Base-by-base conservation (phyloP, 2,329 filamentous ascomycete species). In the Fusarium caatingaense region DNA sequence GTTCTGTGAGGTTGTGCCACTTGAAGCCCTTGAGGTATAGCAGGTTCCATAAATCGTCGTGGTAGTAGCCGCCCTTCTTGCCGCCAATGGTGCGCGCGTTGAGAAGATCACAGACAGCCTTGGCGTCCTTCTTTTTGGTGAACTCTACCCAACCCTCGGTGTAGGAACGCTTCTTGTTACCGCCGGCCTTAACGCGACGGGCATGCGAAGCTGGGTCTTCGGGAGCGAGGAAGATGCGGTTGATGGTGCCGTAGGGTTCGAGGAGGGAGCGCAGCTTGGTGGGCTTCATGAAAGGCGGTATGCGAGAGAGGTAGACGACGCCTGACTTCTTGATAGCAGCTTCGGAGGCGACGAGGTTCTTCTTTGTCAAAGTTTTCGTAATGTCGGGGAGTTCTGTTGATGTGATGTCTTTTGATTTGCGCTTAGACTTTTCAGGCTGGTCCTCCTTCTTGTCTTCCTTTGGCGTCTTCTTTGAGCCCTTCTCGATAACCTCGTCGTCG, bases 71-170 rank as follows among this genome's bases (percentile, higher is more conserved):
- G 15, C 92, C 87, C 82, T 97, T 97, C 82, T 94, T 94, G 27
- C 93, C 93, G 53, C 93, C 93, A 63, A 96, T 92, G 15, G 87
- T 92, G 68, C 87, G 88, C 44, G 91, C 91, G 76, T 97, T 97
- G 51, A 97, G 83, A 27, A 92, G 85, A 71, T 93, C 91, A 51
- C 90, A 92, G 0, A 88, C 91, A n/a, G 87, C 83, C 78, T 94
- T 93, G 37, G 93, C 93, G 67, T 94, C 90, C 68, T 86, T 86
- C 80, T 96, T 96, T 67, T 86, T 85, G 37, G 89, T 79, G 74
- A 95, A 97, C 78, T 97, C 93, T 28, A 96, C 89, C 93, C 93
- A 97, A 47, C 93, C 93, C 79, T 97, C 93, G 6, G 89, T 91
- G 80, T 89, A 96, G n/a, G 88, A 88, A 64, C 89, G 88, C 80